Percentiles rank a stretch among this genome's conserved stretches.
These are phyloP conservation scores for Parathielavia appendiculata DNA, from an alignment of 495 filamentous ascomycete genomes.

Conservation along the genomic window DNA sequence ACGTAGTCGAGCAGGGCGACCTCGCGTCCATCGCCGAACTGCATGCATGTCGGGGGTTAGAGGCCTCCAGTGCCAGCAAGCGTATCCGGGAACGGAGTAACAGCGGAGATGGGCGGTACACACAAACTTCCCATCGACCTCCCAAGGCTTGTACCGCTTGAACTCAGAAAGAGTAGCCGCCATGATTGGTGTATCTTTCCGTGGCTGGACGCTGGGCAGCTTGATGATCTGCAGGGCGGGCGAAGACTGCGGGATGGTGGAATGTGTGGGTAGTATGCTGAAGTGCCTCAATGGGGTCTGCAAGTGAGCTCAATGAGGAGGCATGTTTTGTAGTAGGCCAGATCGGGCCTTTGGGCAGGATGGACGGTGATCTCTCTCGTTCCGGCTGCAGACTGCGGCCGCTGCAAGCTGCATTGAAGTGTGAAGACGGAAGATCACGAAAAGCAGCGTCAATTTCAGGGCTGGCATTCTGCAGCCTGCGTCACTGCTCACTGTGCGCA, in stretches of 20 bases:
- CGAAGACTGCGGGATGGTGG: neutral
- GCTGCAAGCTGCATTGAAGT: no score
- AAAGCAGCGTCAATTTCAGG: no score
- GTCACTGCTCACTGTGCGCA: no score
- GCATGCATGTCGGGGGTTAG: conserved; percentile 62
- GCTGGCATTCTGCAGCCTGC: no score
- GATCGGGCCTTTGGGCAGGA: no score
- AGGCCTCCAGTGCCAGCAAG: no score
- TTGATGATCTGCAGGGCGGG: neutral
- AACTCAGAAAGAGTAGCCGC: neutral
- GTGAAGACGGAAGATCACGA: no score
- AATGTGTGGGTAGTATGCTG: neutral
- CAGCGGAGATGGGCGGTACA: neutral
- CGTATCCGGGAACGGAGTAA: conserved; percentile 37
- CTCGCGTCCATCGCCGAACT: conserved; percentile 69
- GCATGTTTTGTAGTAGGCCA: neutral
- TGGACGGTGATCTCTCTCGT: neutral
- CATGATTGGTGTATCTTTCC: neutral
- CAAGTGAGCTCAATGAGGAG: neutral
- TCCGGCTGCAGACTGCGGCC: neutral
- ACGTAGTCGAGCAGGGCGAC: conserved; percentile 66
- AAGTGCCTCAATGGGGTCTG: no score
- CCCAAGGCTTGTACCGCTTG: conserved; percentile 16
- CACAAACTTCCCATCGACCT: conserved; percentile 20
- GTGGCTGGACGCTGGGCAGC: neutral